Evolutionary conservation across 306 rosid species (phyloP).

Genomic region (Cotoneaster glaucophyllus): DNA sequence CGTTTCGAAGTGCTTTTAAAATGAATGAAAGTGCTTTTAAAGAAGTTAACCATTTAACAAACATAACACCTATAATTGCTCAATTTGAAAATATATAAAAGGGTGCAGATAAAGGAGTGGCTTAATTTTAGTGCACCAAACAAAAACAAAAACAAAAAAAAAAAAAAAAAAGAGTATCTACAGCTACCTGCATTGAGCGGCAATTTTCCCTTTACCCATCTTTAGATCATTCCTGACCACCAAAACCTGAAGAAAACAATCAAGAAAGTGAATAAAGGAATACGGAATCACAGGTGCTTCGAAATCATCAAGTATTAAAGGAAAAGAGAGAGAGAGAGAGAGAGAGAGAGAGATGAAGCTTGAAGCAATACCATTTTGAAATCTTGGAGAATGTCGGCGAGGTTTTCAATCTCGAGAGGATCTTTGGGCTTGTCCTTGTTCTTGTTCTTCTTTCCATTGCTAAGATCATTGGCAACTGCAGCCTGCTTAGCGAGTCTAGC

Average conservation of each 20-base stretch:
- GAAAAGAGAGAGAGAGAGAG: neutral
- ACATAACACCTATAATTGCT: neutral
- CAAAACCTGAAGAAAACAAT: slow-evolving; percentile 44
- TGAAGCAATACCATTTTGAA: slow-evolving; percentile 67
- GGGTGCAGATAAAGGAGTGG: neutral
- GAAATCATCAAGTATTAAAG: neutral
- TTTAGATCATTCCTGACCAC: slow-evolving; percentile 92
- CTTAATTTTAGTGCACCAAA: neutral
- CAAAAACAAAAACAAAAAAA: neutral
- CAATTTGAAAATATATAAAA: neutral
- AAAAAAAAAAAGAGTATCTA: neutral
- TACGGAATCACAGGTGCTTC: neutral
- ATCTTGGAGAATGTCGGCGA: slow-evolving; percentile 65
- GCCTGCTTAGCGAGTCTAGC: slow-evolving; percentile 25
- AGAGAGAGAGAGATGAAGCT: neutral
- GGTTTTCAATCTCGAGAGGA: slow-evolving; percentile 65
- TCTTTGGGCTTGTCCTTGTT: slow-evolving; percentile 45
- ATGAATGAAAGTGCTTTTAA: too few species aligned
- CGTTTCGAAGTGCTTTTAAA: too few species aligned
- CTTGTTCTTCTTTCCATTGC: slow-evolving; percentile 27
- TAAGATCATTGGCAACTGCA: slow-evolving; percentile 7
- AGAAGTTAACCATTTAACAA: neutral
- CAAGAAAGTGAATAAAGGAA: neutral
- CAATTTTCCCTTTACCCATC: slow-evolving; percentile 98
- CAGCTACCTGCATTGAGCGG: slow-evolving; percentile 89